phyloP scores from a whole-genome alignment of 805 yeast species.

The Kregervanrija fluxuum region DNA sequence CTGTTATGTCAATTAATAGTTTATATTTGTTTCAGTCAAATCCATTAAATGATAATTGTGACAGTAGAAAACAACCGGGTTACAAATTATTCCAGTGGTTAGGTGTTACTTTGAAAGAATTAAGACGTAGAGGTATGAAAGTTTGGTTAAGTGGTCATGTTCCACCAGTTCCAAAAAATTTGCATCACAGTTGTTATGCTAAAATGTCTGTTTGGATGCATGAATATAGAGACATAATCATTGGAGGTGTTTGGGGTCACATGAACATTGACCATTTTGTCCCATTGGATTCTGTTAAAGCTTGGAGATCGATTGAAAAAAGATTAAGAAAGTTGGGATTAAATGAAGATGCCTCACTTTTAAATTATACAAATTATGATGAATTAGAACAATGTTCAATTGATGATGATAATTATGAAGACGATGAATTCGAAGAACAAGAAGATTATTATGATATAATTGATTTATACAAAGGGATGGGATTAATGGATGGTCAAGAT shows the following conservation, averaged over 20 bases:
- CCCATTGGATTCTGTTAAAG: conserved; percentile 64
- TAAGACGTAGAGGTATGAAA: conserved; percentile 67
- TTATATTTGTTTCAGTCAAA: conserved; percentile 67
- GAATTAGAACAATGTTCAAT: conserved; percentile 18
- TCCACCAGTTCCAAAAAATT: conserved; percentile 77
- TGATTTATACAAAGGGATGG: conserved; percentile 14
- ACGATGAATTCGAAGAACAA: conserved; percentile 13
- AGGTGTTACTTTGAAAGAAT: conserved; percentile 63
- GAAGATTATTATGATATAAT: conserved; percentile 16
- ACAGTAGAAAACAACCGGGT: conserved; percentile 68
- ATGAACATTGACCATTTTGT: conserved; percentile 86
- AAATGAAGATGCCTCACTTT: conserved; percentile 13
- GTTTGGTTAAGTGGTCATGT: conserved; percentile 89
- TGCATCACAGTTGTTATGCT: conserved; percentile 63
- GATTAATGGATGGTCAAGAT: conserved; percentile 3
- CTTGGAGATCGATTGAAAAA: conserved; percentile 45
- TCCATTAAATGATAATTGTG: conserved; percentile 80
- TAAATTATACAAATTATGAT: conserved; percentile 13
- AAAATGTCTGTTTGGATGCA: conserved; percentile 76
- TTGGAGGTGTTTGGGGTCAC: conserved; percentile 83
- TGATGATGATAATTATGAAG: conserved; percentile 13
- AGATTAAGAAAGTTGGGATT: conserved; percentile 14
- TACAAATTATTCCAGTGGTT: conserved; percentile 72
- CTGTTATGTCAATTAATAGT: conserved; percentile 73
- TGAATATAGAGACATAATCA: conserved; percentile 75